Conservation (phyloP, 2,329 filamentous ascomycete genomes). For the Teratosphaeria nubilosa region DNA sequence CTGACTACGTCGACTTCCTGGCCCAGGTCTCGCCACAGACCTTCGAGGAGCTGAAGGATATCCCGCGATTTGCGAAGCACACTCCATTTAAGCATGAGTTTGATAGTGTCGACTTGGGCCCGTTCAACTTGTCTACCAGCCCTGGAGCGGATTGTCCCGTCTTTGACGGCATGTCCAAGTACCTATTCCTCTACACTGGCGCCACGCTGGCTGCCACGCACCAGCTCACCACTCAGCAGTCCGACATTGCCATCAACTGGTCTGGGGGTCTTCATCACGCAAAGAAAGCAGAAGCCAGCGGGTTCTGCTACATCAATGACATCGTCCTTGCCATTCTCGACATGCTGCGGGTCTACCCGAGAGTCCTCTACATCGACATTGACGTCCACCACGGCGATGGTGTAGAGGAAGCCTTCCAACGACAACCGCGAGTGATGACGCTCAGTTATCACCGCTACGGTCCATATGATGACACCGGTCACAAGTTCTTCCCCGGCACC, state of each 20-base stretch:
- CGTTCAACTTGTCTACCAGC: slow-evolving; percentile 59
- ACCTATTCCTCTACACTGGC: slow-evolving; percentile 87
- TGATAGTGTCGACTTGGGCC: slow-evolving; percentile 36
- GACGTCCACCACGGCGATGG: slow-evolving; percentile 88
- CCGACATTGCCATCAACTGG: slow-evolving; percentile 96
- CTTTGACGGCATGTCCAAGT: slow-evolving; percentile 91
- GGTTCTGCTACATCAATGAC: slow-evolving; percentile 98
- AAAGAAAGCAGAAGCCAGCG: slow-evolving; percentile 84
- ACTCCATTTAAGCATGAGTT: slow-evolving; percentile 34
- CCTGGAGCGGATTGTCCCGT: slow-evolving; percentile 83
- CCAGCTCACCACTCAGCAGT: slow-evolving; percentile 75
- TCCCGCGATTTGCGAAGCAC: slow-evolving; percentile 31
- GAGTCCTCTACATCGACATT: slow-evolving; percentile 90
- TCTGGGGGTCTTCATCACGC: slow-evolving; percentile 93
- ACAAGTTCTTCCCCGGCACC: slow-evolving; percentile 56
- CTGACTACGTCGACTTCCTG: slow-evolving; percentile 87
- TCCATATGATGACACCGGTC: slow-evolving; percentile 48
- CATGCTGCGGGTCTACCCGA: slow-evolving; percentile 67
- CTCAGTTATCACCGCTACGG: slow-evolving; percentile 97
- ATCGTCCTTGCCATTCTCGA: slow-evolving; percentile 91
- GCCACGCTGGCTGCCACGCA: slow-evolving; percentile 83
- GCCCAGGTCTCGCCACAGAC: slow-evolving; percentile 23
- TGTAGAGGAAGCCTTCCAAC: slow-evolving; percentile 84
- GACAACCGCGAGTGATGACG: slow-evolving; percentile 81
- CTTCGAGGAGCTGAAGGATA: slow-evolving; percentile 44